Evolutionary conservation across 1,284 basidiomycete species (phyloP).

Genomic region (Apiotrichum porosum): DNA sequence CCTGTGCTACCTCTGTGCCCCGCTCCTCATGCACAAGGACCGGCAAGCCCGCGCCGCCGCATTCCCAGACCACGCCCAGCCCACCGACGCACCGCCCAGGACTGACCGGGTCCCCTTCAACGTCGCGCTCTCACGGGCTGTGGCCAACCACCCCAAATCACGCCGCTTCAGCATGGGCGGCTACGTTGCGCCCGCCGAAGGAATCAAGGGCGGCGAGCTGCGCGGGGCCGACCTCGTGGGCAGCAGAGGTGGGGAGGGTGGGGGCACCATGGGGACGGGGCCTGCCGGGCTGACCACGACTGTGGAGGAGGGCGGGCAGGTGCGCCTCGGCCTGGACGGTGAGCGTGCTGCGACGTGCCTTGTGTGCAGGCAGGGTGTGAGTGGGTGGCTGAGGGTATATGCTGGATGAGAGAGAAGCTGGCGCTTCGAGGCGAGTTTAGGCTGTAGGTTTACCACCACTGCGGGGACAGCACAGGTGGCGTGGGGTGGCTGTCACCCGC

Average conservation of each 20-base stretch:
- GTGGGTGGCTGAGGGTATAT: constrained; percentile 20
- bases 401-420: background rate
- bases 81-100: background rate
- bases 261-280: background rate
- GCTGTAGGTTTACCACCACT: no score
- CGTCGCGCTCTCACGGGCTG: constrained; percentile 23
- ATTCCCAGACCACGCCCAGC: background rate
- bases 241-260: background rate
- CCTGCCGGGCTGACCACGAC: background rate
- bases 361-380: constrained; percentile 14
- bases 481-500: no score
- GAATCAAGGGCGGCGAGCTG: constrained; percentile 23
- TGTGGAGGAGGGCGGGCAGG: background rate
- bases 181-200: constrained; percentile 19
- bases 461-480: no score
- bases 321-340: background rate
- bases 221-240: constrained; percentile 11
- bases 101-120: constrained; percentile 21
- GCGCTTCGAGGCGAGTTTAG: no score
- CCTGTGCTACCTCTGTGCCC: constrained; percentile 38
- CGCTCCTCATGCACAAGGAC: constrained; percentile 24
- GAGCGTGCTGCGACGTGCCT: constrained; percentile 7
- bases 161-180: constrained; percentile 27
- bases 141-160: constrained; percentile 23
- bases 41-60: background rate